These are phyloP conservation scores for Nasturtium officinale DNA, from an alignment of 345 rosid species.

Conservation along the genomic window DNA sequence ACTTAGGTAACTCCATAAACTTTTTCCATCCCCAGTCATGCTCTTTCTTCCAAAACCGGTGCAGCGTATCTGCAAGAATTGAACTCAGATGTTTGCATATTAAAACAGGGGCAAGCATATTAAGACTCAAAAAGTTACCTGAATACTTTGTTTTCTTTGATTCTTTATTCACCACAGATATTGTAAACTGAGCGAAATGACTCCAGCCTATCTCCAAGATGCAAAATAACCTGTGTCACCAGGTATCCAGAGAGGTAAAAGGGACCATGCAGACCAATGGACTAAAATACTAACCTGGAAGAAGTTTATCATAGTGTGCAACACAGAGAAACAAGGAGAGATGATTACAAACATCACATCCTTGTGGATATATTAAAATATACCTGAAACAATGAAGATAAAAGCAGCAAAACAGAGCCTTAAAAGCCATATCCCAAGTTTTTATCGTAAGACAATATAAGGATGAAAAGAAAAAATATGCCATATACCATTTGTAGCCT, in stretches of 20 bases:
- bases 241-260: slow-evolving; percentile 16
- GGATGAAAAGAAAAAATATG: slow-evolving; percentile 15
- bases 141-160: slow-evolving; percentile 84
- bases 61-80: slow-evolving; percentile 76
- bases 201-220: slow-evolving; percentile 78
- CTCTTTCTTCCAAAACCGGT: slow-evolving; percentile 98
- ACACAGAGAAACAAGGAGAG: slow-evolving; percentile 97
- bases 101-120: neutral
- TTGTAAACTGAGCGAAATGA: slow-evolving; percentile 99
- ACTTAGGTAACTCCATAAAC: slow-evolving; percentile 91
- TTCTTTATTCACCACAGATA: slow-evolving; percentile 93
- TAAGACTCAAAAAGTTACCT: slow-evolving; percentile 47
- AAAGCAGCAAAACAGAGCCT: slow-evolving; percentile 6
- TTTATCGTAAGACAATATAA: neutral
- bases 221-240: slow-evolving; percentile 17
- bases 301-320: slow-evolving; percentile 93
- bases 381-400: slow-evolving; percentile 59
- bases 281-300: slow-evolving; percentile 70
- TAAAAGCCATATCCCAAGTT: neutral
- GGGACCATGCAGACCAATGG: slow-evolving; percentile 8
- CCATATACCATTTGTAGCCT: slow-evolving; percentile 86
- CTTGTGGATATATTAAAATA: slow-evolving; percentile 95
- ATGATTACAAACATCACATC: slow-evolving; percentile 97
- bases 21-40: slow-evolving; percentile 99
- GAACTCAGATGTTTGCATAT: slow-evolving; percentile 39